Evolutionary conservation across 208 protist genomes (phyloP).

Genomic region (Phytomonas francai): DNA sequence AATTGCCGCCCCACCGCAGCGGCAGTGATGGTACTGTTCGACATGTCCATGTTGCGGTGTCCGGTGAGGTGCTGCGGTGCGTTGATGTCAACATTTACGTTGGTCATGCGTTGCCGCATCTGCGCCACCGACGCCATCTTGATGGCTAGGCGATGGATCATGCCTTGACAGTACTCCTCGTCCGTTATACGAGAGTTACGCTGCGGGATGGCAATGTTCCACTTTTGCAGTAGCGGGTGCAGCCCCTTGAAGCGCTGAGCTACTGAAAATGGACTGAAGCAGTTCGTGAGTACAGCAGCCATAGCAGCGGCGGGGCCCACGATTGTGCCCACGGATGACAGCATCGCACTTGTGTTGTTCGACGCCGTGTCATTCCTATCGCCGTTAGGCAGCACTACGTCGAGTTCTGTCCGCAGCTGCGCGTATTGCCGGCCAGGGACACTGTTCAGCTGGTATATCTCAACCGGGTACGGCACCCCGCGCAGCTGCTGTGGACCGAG

Average conservation of each 20-base stretch:
- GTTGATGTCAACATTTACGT: not conserved
- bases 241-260: slow-evolving; percentile 22
- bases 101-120: slow-evolving; percentile 1
- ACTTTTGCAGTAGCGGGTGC: slow-evolving; percentile 33
- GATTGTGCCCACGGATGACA: slow-evolving; percentile 17
- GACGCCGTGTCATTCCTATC: slow-evolving; percentile 9
- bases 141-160: slow-evolving; percentile 22
- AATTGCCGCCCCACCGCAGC: too few relatives aligned
- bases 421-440: slow-evolving; percentile 34
- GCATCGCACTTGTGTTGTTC: slow-evolving; percentile 15
- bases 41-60: too few relatives aligned
- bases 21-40: too few relatives aligned
- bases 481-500: slow-evolving; percentile 38
- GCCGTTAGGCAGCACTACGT: slow-evolving; percentile 21
- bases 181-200: slow-evolving; percentile 11
- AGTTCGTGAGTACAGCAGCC: slow-evolving; percentile 21
- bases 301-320: slow-evolving; percentile 14
- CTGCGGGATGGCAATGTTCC: slow-evolving; percentile 14
- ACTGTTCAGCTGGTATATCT: slow-evolving; percentile 54
- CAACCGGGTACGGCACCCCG: slow-evolving; percentile 42
- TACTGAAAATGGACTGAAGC: slow-evolving; percentile 32
- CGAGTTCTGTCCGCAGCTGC: slow-evolving; percentile 39
- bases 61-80: too few relatives aligned
- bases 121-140: slow-evolving; percentile 15
- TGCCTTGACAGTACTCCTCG: slow-evolving; percentile 23